phyloP scores from a whole-genome alignment of 208 protist species.

The Wallacemonas sp. region DNA sequence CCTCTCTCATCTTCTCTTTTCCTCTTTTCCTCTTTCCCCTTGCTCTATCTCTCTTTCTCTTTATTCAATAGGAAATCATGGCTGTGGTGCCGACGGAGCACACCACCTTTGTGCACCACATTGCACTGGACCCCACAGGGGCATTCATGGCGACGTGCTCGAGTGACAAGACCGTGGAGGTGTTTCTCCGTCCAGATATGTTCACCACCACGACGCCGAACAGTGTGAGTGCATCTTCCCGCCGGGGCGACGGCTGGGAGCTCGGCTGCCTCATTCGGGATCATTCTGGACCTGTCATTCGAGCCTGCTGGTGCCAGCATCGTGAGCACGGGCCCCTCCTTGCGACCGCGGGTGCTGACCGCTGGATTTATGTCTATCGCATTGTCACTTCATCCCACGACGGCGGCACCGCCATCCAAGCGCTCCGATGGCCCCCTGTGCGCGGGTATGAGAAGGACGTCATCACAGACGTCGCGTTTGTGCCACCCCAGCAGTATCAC shows the following conservation, averaged over 20 bases:
- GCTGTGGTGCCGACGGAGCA: slow-evolving; percentile 58
- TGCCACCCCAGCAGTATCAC: slow-evolving; percentile 79
- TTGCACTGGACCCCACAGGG: slow-evolving; percentile 78
- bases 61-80: slow-evolving; percentile 25
- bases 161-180: slow-evolving; percentile 83
- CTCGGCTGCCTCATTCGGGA: slow-evolving; percentile 67
- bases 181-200: slow-evolving; percentile 54
- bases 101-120: slow-evolving; percentile 79
- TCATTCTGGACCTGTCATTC: slow-evolving; percentile 77
- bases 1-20: slow-evolving; percentile 14
- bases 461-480: slow-evolving; percentile 88
- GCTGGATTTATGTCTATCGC: slow-evolving; percentile 86
- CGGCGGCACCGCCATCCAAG: slow-evolving; percentile 44
- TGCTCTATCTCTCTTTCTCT: slow-evolving; percentile 9
- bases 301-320: slow-evolving; percentile 83
- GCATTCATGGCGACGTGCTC: slow-evolving; percentile 82
- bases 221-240: not conserved
- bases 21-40: slow-evolving; percentile 9
- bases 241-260: slow-evolving; percentile 44
- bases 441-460: slow-evolving; percentile 87
- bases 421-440: slow-evolving; percentile 57
- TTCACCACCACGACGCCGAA: slow-evolving; percentile 4
- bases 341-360: slow-evolving; percentile 77
- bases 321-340: slow-evolving; percentile 82
- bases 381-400: slow-evolving; percentile 64